Evolutionary conservation across 257 asterid genomes (phyloP), one percentile per base, ranked within the genome.

Genomic region (Nicotiana tabacum): DNA sequence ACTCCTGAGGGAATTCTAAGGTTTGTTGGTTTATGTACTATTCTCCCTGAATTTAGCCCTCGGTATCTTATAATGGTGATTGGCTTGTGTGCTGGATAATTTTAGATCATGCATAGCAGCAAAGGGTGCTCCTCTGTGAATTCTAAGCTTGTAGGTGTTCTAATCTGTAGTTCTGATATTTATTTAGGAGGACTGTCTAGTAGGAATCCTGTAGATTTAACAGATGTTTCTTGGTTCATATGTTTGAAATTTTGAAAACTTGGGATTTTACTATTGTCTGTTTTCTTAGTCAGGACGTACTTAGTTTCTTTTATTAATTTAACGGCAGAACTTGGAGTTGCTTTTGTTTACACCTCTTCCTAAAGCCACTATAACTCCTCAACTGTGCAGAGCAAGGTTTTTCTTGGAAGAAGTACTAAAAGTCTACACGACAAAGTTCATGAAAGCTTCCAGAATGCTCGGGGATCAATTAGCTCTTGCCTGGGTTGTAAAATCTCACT

Each of bases 381-480:
- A 84, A 82, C 60, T 58, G 43, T 68, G 62, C 89, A 92, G 97
- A 96, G 97, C 94, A 55, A 91, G 81, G 86, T 86, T 85, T 61
- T 93, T 94, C 90, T 87, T 92, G 87, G 87, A 88, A 84, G 91
- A 90, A 86, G 97, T 96, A 81, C 88, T 93, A 82, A 72, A 85
- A 85, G 90, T 86, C 74, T 94, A 91, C 87, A 85, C 81, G 32
- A 82, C 93, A 12, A 91, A 87, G 85, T 96, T 88, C 90, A 89
- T 91, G 94, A 91, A 84, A 85, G 98, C 98, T 89, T 96, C 99
- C 76, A 85, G 97, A 83, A 96, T 93, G 98, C 98, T 94, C 60
- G 98, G 98, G 85, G 99, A 96, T 91, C 98, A 96, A 85, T 85
- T 94, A 89, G 98, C 98, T 29, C 98, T 96, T 78, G 97, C 92